phyloP scores from a whole-genome alignment of 257 asterid species.

The Gardenia jasminoides region DNA sequence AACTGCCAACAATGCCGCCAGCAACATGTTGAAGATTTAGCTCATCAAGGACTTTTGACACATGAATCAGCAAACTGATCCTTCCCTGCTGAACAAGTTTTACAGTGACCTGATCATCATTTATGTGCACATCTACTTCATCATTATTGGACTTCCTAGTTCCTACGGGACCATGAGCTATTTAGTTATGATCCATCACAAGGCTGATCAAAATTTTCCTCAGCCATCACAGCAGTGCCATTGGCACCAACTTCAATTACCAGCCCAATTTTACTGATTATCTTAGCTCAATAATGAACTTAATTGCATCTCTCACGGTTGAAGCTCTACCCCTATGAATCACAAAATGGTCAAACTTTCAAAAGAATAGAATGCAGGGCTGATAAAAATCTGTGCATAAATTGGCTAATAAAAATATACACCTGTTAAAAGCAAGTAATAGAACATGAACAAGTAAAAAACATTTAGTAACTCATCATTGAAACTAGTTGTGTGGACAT shows the following conservation, averaged over 20 bases:
- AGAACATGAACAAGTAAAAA: too few relatives aligned
- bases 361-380: too few relatives aligned
- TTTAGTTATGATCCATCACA: constrained; percentile 47
- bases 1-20: constrained; percentile 86
- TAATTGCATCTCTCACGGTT: constrained; percentile 34
- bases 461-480: too few relatives aligned
- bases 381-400: too few relatives aligned
- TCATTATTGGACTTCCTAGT: constrained; percentile 56
- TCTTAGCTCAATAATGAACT: constrained; percentile 34
- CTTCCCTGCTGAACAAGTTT: constrained; percentile 89
- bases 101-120: constrained; percentile 78
- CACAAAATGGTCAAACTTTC: background rate
- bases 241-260: constrained; percentile 48
- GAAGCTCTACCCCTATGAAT: constrained; percentile 27
- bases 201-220: constrained; percentile 51
- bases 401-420: too few relatives aligned
- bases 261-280: constrained; percentile 48
- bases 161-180: constrained; percentile 85
- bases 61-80: constrained; percentile 64
- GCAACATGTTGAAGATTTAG: constrained; percentile 92
- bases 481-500: too few relatives aligned
- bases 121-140: constrained; percentile 79
- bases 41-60: constrained; percentile 76
- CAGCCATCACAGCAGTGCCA: constrained; percentile 31
- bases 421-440: too few relatives aligned